Conservation (phyloP, 371 early-diverging fungal species). For the Mortierella sp. region DNA sequence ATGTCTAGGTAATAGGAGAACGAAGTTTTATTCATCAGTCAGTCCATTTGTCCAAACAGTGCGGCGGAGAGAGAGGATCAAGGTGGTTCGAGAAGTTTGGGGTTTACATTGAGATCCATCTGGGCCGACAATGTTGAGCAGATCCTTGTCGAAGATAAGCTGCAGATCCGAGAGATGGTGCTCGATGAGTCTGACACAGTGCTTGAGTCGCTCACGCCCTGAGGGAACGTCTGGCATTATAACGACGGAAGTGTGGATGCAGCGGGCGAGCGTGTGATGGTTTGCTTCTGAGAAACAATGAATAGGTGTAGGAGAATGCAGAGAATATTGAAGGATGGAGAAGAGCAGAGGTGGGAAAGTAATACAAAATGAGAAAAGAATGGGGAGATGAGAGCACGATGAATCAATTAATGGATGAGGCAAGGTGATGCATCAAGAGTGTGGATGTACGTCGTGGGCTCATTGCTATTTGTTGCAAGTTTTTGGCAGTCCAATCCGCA, state of each 20-base stretch:
- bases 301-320: too few species aligned
- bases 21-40: background rate
- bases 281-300: too few species aligned
- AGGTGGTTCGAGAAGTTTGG: background rate
- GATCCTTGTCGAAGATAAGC: constrained; percentile 40
- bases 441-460: too few species aligned
- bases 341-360: too few species aligned
- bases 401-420: too few species aligned
- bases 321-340: too few species aligned
- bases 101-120: constrained; percentile 36
- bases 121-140: constrained; percentile 14
- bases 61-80: background rate
- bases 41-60: background rate
- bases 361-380: too few species aligned
- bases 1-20: constrained; percentile 13
- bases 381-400: too few species aligned
- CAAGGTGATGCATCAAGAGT: too few species aligned
- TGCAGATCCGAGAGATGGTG: constrained; percentile 41
- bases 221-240: constrained; percentile 28
- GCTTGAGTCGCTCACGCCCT: constrained; percentile 39
- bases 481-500: background rate
- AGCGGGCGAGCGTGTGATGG: too few species aligned
- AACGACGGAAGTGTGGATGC: too few species aligned
- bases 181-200: constrained; percentile 24
- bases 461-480: background rate